Percentiles rank a stretch among this genome's conserved stretches.
Conservation (phyloP, 2,329 filamentous ascomycete species). For the Massarina eburnea region DNA sequence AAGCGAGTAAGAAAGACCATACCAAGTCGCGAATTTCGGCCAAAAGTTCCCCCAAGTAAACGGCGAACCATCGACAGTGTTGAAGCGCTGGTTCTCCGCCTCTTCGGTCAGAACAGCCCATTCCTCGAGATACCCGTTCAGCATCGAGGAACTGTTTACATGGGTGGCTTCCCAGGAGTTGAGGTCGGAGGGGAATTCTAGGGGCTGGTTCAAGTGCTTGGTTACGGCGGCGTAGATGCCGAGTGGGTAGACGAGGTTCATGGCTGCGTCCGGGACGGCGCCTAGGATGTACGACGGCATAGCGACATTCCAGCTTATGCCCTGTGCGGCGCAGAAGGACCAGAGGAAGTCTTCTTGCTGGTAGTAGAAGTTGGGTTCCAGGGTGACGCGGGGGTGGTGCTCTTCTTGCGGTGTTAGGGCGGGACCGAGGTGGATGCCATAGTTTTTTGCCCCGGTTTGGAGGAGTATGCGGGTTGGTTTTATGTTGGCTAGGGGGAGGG, state of each 20-base stretch:
- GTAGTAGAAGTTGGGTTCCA: slow-evolving; percentile 59
- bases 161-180: slow-evolving; percentile 48
- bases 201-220: slow-evolving; percentile 43
- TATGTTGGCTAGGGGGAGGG: slow-evolving; percentile 46
- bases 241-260: slow-evolving; percentile 53
- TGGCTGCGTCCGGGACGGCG: slow-evolving; percentile 52
- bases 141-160: slow-evolving; percentile 47
- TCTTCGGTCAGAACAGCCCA: slow-evolving; percentile 51
- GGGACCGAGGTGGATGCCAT: slow-evolving; percentile 54
- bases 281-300: slow-evolving; percentile 53
- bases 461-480: slow-evolving; percentile 52
- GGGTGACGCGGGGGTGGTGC: slow-evolving; percentile 45
- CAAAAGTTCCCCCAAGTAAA: slow-evolving; percentile 54
- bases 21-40: slow-evolving; percentile 51
- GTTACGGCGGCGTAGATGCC: slow-evolving; percentile 55
- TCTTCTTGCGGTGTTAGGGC: slow-evolving; percentile 49
- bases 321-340: slow-evolving; percentile 44
- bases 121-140: slow-evolving; percentile 56
- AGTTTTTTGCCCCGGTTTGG: slow-evolving; percentile 58
- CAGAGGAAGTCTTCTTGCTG: slow-evolving; percentile 54
- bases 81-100: slow-evolving; percentile 52
- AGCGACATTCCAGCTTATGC: slow-evolving; percentile 49
- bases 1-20: slow-evolving; percentile 42
- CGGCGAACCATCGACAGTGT: slow-evolving; percentile 49
- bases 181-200: slow-evolving; percentile 51